Evolutionary conservation across 495 filamentous ascomycete genomes (phyloP).

Genomic region (Podospora bellae-mahoneyi): DNA sequence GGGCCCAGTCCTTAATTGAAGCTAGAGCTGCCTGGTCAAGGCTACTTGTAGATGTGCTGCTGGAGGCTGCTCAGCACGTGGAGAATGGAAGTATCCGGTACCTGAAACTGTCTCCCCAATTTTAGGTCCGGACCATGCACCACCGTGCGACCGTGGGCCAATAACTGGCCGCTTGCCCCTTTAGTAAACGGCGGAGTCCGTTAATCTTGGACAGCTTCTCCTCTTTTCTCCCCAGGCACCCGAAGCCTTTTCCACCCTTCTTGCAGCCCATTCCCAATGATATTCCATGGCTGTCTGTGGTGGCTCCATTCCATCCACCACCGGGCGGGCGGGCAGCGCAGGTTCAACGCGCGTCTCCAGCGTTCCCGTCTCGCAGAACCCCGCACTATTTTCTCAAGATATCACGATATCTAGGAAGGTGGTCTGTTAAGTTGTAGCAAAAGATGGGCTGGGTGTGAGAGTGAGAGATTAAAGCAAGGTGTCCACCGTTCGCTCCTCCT

Average conservation of each 20-base stretch:
- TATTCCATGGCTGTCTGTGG: neutral
- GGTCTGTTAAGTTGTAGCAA: neutral
- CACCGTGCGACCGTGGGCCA: slow-evolving; percentile 19
- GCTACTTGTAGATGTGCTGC: slow-evolving; percentile 12
- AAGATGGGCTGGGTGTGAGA: neutral
- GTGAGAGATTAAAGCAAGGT: neutral
- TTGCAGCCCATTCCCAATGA: neutral
- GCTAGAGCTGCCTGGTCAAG: neutral
- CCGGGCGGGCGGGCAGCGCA: neutral
- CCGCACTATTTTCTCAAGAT: neutral
- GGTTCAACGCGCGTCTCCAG: slow-evolving; percentile 3
- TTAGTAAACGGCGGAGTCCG: slow-evolving; percentile 15
- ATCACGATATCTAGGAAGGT: neutral
- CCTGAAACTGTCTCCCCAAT: slow-evolving; percentile 16
- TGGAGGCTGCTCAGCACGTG: neutral
- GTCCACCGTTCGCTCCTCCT: neutral
- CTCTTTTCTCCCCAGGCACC: neutral
- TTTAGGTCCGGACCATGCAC: slow-evolving; percentile 29
- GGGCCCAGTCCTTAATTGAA: slow-evolving; percentile 2
- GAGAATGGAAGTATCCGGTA: slow-evolving; percentile 17
- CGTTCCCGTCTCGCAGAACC: slow-evolving; percentile 4
- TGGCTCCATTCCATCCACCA: slow-evolving; percentile 4
- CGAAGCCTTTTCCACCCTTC: neutral
- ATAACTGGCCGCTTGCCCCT: slow-evolving; percentile 26
- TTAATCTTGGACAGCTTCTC: neutral